Evolutionary conservation across 345 rosid species (phyloP).

Genomic region (Cardamine chenopodiifolia): DNA sequence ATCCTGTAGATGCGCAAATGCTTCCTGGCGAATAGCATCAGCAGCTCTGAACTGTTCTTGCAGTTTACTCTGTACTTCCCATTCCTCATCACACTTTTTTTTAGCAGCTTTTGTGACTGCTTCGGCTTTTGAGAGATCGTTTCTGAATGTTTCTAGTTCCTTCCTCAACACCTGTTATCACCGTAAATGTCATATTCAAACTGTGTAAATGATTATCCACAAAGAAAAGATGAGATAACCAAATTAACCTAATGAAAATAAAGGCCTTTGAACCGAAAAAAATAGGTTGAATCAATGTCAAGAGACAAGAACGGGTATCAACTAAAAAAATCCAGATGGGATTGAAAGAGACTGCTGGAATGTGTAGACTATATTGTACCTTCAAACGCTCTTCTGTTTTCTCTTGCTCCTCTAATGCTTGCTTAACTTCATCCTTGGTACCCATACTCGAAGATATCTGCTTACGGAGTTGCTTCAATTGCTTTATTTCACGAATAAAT

Average conservation of each 20-base stretch:
- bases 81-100: conserved; percentile 52
- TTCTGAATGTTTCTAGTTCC: conserved; percentile 69
- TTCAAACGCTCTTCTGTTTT: conserved; percentile 68
- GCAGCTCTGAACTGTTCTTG: conserved; percentile 57
- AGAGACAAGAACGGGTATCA: conserved; percentile 13
- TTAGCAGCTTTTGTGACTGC: conserved; percentile 58
- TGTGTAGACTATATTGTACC: conserved; percentile 48
- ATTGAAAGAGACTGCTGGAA: conserved; percentile 6
- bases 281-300: conserved; percentile 10
- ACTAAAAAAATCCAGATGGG: conserved; percentile 18
- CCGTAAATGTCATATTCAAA: conserved; percentile 17
- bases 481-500: conserved; percentile 66
- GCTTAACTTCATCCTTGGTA: conserved; percentile 61
- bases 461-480: conserved; percentile 61
- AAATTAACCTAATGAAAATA: conserved; percentile 6
- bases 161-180: conserved; percentile 60
- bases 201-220: conserved; percentile 21
- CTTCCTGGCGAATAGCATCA: conserved; percentile 69
- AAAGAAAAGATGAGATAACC: not conserved
- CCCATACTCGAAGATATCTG: conserved; percentile 60
- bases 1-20: conserved; percentile 54
- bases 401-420: conserved; percentile 62
- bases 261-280: conserved; percentile 15
- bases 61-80: conserved; percentile 52
- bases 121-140: conserved; percentile 57